phyloP scores from a whole-genome alignment of 139 green algal genomes.

The Chlorella sp. region DNA sequence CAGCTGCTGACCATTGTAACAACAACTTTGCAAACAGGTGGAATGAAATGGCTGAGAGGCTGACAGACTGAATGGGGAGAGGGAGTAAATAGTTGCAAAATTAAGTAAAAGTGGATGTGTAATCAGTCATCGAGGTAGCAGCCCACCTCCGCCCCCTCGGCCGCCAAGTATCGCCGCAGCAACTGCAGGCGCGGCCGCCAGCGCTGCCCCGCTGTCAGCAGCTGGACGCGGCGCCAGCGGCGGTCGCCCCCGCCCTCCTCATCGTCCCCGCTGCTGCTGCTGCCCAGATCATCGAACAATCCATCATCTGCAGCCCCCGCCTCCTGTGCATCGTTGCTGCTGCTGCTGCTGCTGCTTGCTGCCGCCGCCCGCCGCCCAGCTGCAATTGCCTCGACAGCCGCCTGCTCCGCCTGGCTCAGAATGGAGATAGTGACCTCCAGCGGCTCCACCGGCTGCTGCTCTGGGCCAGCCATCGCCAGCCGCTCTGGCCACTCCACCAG shows the following conservation, averaged over 20 bases:
- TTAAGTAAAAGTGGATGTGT: too few relatives aligned
- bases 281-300: background rate
- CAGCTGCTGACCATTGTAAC: too few relatives aligned
- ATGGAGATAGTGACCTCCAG: slow-evolving; percentile 8
- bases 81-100: too few relatives aligned
- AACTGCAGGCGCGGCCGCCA: slow-evolving; percentile 30
- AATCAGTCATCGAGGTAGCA: slow-evolving; percentile 13
- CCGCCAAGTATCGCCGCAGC: slow-evolving; percentile 1
- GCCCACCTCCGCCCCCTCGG: background rate
- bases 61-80: too few relatives aligned
- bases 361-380: background rate
- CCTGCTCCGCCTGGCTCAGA: slow-evolving; percentile 6
- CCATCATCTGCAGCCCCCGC: background rate
- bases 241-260: background rate
- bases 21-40: too few relatives aligned
- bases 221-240: slow-evolving; percentile 3
- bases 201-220: background rate
- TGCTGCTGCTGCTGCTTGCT: background rate
- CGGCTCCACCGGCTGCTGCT: slow-evolving; percentile 7
- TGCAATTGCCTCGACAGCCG: background rate
- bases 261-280: background rate
- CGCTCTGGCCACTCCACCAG: slow-evolving; percentile 56
- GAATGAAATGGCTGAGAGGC: too few relatives aligned
- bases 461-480: background rate
- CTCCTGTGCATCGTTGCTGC: background rate